Conservation (phyloP, 1,139 yeast genomes). For the Debaryomyces nepalensis region DNA sequence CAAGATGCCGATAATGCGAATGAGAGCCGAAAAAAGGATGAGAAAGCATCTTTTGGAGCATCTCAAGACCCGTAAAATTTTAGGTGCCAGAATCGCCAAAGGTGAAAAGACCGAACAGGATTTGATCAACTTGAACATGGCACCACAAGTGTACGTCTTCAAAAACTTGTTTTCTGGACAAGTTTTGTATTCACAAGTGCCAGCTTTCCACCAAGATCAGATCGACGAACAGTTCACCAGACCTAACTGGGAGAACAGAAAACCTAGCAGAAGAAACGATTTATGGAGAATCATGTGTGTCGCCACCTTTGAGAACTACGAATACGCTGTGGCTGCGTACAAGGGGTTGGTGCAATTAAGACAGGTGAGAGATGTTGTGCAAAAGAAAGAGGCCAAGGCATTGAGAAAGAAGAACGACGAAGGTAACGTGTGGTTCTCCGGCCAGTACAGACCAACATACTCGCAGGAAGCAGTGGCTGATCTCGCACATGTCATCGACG, state of each 20-base stretch:
- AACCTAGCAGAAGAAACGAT: slow-evolving; percentile 80
- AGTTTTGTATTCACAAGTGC: slow-evolving; percentile 85
- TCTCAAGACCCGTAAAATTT: slow-evolving; percentile 47
- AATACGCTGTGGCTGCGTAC: slow-evolving; percentile 73
- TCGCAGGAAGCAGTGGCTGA: slow-evolving; percentile 94
- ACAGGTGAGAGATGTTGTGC: slow-evolving; percentile 66
- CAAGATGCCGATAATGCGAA: slow-evolving; percentile 46
- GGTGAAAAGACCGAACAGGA: slow-evolving; percentile 42
- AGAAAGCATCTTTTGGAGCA: slow-evolving; percentile 55
- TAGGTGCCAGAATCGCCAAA: slow-evolving; percentile 51
- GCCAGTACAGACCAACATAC: slow-evolving; percentile 87
- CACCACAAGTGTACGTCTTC: slow-evolving; percentile 83
- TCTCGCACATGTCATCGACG: slow-evolving; percentile 69
- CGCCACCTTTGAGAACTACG: slow-evolving; percentile 67
- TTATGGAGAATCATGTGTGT: slow-evolving; percentile 93
- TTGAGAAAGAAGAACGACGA: slow-evolving; percentile 75
- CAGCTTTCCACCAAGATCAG: slow-evolving; percentile 70
- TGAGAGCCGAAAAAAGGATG: slow-evolving; percentile 55
- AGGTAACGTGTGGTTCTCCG: slow-evolving; percentile 84
- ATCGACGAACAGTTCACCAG: slow-evolving; percentile 71
- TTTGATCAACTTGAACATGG: slow-evolving; percentile 45
- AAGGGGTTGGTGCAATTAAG: slow-evolving; percentile 76
- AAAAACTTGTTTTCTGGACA: slow-evolving; percentile 89
- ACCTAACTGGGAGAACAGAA: slow-evolving; percentile 89
- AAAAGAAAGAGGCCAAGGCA: slow-evolving; percentile 62